Conservation (phyloP, 139 green algal genomes). For the Chlorella sp. region DNA sequence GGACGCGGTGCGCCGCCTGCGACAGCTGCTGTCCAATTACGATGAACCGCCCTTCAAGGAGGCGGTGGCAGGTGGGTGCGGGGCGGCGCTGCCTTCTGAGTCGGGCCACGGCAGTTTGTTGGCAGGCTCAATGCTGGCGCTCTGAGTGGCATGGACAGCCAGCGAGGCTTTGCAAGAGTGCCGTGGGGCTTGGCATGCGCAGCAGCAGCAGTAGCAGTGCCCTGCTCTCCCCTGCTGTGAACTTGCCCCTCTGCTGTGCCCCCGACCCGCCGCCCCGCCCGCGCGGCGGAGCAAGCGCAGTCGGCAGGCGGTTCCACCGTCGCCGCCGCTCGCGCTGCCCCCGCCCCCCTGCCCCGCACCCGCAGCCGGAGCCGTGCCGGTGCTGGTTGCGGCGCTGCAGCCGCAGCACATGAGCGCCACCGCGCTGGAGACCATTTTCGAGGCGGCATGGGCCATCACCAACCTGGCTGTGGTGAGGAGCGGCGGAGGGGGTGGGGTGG, state of each 20-base stretch:
- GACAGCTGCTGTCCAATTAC: constrained; percentile 43
- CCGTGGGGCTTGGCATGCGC: too few relatives aligned
- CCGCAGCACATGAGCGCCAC: constrained; percentile 19
- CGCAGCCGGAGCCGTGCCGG: constrained; percentile 39
- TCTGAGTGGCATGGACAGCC: too few relatives aligned
- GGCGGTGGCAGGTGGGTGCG: constrained; percentile 7
- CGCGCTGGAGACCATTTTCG: constrained; percentile 46
- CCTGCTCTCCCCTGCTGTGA: neutral
- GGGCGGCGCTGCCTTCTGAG: too few relatives aligned
- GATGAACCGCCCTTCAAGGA: constrained; percentile 24
- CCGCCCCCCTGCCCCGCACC: constrained; percentile 5
- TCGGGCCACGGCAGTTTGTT: too few relatives aligned
- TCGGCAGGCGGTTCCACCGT: neutral
- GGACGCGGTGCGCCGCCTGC: constrained; percentile 34
- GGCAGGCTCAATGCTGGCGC: too few relatives aligned
- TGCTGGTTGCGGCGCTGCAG: constrained; percentile 45
- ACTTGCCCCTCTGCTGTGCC: too few relatives aligned
- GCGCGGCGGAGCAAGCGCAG: constrained; percentile 2
- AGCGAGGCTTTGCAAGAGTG: too few relatives aligned
- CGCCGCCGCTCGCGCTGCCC: constrained; percentile 2
- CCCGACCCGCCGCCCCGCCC: neutral
- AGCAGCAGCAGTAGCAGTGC: neutral
- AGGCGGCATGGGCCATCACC: constrained; percentile 59
- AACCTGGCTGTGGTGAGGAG: constrained; percentile 51
- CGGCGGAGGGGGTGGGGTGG: too few relatives aligned